Conservation (phyloP, 352 stramenopile genomes). For the Phytophthora podocarpi region DNA sequence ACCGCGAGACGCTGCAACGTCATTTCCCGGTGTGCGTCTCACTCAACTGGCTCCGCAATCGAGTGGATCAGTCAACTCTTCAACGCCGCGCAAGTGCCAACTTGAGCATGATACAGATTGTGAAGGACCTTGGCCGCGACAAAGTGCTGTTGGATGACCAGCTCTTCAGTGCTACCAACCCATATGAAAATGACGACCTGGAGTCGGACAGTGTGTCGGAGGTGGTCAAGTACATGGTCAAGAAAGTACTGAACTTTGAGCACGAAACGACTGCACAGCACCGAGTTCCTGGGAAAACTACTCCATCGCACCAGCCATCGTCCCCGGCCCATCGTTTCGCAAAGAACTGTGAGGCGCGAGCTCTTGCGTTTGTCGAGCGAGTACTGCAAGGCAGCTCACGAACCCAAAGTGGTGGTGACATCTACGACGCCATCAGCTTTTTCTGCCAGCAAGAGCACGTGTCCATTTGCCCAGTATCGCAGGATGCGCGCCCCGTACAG, state of each 20-base stretch:
- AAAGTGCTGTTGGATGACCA: conserved; percentile 63
- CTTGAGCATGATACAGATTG: conserved; percentile 78
- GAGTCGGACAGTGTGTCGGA: conserved; percentile 51
- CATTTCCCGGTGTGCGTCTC: conserved; percentile 63
- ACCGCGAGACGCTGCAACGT: conserved; percentile 44
- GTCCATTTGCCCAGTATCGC: conserved; percentile 71
- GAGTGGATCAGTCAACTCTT: conserved; percentile 57
- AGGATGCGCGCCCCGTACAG: conserved; percentile 63
- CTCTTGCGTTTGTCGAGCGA: conserved; percentile 72
- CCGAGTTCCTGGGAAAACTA: not conserved
- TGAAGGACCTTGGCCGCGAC: conserved; percentile 79
- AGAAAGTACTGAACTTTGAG: conserved; percentile 52
- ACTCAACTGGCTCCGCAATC: conserved; percentile 66
- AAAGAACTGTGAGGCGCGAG: conserved; percentile 53
- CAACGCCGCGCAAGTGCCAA: conserved; percentile 59
- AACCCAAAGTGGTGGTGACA: conserved; percentile 79
- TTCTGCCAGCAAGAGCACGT: conserved; percentile 65
- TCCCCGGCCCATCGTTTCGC: conserved; percentile 43
- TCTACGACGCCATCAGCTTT: conserved; percentile 83
- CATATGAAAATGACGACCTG: conserved; percentile 12
- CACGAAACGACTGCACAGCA: conserved; percentile 4
- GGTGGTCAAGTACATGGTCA: conserved; percentile 67
- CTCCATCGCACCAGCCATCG: conserved; percentile 16
- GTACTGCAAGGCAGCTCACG: conserved; percentile 69
- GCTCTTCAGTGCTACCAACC: conserved; percentile 40